These are phyloP conservation scores for Ogataea zsoltii DNA, from an alignment of 805 yeast species.

Conservation along the genomic window DNA sequence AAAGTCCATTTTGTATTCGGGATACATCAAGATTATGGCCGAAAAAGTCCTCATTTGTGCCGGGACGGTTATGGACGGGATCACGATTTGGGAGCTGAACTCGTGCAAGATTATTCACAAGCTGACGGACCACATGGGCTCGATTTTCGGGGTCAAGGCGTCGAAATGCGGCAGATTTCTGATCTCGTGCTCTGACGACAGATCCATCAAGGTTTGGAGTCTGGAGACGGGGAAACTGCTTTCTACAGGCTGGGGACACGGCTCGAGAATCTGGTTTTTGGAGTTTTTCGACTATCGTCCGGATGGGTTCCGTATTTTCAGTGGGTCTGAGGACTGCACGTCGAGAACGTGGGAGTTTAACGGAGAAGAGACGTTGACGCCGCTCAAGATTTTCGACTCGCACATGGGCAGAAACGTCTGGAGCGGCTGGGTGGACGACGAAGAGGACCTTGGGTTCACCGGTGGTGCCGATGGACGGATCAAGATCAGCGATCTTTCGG, in stretches of 20 bases:
- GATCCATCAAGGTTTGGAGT: constrained; percentile 81
- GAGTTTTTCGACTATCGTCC: constrained; percentile 47
- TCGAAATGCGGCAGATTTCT: constrained; percentile 55
- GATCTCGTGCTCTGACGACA: constrained; percentile 89
- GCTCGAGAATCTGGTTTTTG: constrained; percentile 89
- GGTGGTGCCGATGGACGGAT: constrained; percentile 95
- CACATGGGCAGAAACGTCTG: constrained; percentile 88
- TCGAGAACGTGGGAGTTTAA: constrained; percentile 71
- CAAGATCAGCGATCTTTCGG: constrained; percentile 56
- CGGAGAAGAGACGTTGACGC: constrained; percentile 37
- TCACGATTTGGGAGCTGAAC: constrained; percentile 70
- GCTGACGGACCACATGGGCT: constrained; percentile 82
- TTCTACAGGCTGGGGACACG: constrained; percentile 95
- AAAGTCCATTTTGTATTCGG: constrained; percentile 85
- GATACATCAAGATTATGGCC: constrained; percentile 58
- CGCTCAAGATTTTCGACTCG: constrained; percentile 55
- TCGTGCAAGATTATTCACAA: constrained; percentile 46
- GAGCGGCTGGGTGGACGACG: constrained; percentile 64
- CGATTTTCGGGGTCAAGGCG: constrained; percentile 78
- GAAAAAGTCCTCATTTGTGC: constrained; percentile 57
- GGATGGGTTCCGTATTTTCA: constrained; percentile 41
- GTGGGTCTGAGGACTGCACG: constrained; percentile 87
- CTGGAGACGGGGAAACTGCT: constrained; percentile 54
- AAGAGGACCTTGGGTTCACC: constrained; percentile 58
- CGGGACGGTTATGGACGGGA: constrained; percentile 92